Evolutionary conservation across 2,329 filamentous ascomycete species (phyloP).

Genomic region (Claviceps sp.): DNA sequence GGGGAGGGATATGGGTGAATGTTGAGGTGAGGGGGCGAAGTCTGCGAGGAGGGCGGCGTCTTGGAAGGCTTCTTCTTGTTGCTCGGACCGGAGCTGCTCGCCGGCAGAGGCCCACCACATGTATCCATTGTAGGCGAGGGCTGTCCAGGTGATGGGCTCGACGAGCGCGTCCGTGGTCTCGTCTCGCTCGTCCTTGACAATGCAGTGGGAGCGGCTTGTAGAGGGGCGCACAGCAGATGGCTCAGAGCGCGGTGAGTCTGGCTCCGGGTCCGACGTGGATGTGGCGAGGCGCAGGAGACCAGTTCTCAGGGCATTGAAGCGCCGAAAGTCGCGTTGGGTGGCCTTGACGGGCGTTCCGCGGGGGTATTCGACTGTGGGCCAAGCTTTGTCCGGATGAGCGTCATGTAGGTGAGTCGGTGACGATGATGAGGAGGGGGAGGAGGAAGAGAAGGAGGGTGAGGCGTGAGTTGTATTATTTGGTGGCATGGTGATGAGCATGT

Average conservation of each 20-base stretch:
- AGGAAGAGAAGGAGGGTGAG: conserved; percentile 6
- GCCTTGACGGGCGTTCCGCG: conserved; percentile 59
- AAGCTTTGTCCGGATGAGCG: conserved; percentile 46
- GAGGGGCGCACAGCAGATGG: conserved; percentile 14
- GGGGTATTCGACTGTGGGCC: conserved; percentile 62
- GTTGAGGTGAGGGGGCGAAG: conserved; percentile 24
- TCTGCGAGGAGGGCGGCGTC: conserved; percentile 45
- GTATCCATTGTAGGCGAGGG: conserved; percentile 67
- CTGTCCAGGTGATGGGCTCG: conserved; percentile 55
- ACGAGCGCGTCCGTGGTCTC: conserved; percentile 42
- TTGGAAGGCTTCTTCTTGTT: conserved; percentile 42
- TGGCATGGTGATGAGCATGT: conserved; percentile 76
- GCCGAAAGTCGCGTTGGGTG: conserved; percentile 77
- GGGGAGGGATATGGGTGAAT: conserved; percentile 17
- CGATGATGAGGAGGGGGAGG: conserved; percentile 14
- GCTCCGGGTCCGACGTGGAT: conserved; percentile 12
- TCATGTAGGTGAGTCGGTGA: background rate
- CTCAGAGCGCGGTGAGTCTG: conserved; percentile 16
- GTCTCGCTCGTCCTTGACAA: conserved; percentile 25
- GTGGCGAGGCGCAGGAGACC: conserved; percentile 41
- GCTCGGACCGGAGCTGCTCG: conserved; percentile 50
- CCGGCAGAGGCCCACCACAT: conserved; percentile 86
- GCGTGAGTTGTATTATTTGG: conserved; percentile 32
- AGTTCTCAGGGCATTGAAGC: conserved; percentile 56
- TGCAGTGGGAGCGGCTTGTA: conserved; percentile 13